Evolutionary conservation across 441 rosid genomes (phyloP).

Genomic region (Mallotus japonicus): DNA sequence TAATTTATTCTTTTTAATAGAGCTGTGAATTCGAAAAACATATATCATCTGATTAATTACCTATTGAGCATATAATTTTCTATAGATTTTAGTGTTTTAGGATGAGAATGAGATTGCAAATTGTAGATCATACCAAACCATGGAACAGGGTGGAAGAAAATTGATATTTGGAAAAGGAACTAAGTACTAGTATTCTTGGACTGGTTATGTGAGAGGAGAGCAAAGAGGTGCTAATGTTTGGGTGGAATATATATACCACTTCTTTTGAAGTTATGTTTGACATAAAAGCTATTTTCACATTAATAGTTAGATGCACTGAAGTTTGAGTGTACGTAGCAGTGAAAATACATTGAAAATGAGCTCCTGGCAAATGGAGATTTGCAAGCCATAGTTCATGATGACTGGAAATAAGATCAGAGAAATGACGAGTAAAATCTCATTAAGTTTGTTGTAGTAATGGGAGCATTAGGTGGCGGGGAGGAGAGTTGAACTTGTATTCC

Average conservation of each 20-base stretch:
- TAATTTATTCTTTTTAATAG: not conserved
- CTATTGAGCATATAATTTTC: no score
- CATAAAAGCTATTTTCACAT: not conserved
- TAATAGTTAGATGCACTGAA: not conserved
- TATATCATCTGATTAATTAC: not conserved
- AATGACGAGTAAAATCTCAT: not conserved
- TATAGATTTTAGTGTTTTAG: not conserved
- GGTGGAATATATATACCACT: not conserved
- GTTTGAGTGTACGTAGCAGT: not conserved
- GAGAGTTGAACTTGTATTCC: no score
- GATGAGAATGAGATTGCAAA: not conserved
- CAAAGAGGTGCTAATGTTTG: not conserved
- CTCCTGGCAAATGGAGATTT: not conserved
- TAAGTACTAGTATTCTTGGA: not conserved
- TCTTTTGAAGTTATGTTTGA: not conserved
- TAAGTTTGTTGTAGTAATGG: not conserved
- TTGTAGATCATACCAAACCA: no score
- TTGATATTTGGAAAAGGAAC: not conserved
- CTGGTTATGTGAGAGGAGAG: not conserved
- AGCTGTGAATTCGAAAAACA: not conserved
- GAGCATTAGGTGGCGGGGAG: no score
- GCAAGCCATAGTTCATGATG: not conserved
- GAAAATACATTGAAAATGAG: not conserved
- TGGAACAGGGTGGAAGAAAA: not conserved
- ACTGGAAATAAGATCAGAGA: not conserved